Percentiles rank a stretch among this genome's conserved stretches.
Evolutionary conservation across 257 asterid genomes (phyloP).

Genomic region (Buddleja alternifolia): DNA sequence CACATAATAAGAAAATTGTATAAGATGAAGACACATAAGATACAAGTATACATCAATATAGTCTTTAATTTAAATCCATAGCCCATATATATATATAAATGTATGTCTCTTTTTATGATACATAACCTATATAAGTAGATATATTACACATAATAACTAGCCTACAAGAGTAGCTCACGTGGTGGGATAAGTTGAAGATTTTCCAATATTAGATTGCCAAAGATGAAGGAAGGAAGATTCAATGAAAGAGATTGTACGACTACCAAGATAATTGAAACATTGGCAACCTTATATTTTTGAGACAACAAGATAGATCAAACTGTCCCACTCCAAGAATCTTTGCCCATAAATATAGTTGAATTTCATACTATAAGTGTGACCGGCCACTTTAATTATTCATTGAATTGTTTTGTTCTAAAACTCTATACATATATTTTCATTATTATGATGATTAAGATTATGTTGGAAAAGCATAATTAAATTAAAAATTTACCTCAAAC

Average conservation of each 20-base stretch:
- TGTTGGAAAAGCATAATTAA: neutral
- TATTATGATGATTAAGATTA: neutral
- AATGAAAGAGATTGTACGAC: constrained; percentile 25
- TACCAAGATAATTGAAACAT: constrained; percentile 37
- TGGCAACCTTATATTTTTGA: constrained; percentile 43
- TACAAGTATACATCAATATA: too few species aligned
- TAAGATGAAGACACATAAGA: too few species aligned
- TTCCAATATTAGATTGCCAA: neutral
- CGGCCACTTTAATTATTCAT: constrained; percentile 6
- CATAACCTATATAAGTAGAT: neutral
- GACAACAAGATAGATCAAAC: constrained; percentile 24
- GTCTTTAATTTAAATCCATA: too few species aligned
- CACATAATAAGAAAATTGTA: too few species aligned
- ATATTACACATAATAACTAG: constrained; percentile 16
- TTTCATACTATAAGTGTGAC: neutral
- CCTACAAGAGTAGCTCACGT: constrained; percentile 42
- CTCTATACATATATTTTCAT: too few species aligned
- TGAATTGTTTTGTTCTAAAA: neutral
- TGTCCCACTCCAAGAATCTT: constrained; percentile 17
- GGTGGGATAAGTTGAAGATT: constrained; percentile 31
- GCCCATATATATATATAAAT: too few species aligned
- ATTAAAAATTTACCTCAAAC: constrained; percentile 49
- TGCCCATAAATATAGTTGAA: neutral
- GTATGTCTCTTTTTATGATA: too few species aligned
- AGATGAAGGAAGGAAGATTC: constrained; percentile 32